Evolutionary conservation across 192 early-diverging fungal genomes (phyloP).

Genomic region (Entrophospora sp.): DNA sequence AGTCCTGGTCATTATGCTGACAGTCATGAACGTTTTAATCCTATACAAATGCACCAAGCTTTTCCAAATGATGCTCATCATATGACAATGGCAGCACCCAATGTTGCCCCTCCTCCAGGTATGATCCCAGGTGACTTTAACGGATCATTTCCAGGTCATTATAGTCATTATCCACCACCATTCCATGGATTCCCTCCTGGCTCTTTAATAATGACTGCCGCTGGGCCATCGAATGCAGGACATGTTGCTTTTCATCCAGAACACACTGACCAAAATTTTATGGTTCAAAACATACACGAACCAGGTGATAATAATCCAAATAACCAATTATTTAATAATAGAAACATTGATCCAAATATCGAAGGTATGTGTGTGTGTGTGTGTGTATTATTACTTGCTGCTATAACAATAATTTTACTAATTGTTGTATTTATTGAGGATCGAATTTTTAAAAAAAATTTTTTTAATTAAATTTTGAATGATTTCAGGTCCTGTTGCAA

Average conservation of each 20-base stretch:
- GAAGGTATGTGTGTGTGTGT: no score
- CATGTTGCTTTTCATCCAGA: neutral
- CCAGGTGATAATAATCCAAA: slow-evolving; percentile 30
- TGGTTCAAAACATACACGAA: slow-evolving; percentile 33
- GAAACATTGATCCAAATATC: slow-evolving; percentile 9
- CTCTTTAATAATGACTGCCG: neutral
- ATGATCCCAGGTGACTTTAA: slow-evolving; percentile 17
- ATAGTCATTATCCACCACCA: slow-evolving; percentile 14
- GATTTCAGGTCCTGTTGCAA: neutral
- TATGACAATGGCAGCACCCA: neutral
- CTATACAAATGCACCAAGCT: slow-evolving; percentile 17
- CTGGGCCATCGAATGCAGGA: neutral
- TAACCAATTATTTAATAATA: slow-evolving; percentile 24
- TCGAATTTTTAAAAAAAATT: no score
- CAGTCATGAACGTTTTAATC: slow-evolving; percentile 33
- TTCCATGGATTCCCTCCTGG: neutral
- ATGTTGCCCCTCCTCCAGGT: neutral
- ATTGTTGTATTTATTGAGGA: no score
- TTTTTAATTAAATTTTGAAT: slow-evolving; percentile 21
- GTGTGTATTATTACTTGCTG: no score
- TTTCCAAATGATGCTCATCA: slow-evolving; percentile 15
- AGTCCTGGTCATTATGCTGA: slow-evolving; percentile 91
- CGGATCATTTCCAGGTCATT: slow-evolving; percentile 5
- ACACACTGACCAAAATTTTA: slow-evolving; percentile 27
- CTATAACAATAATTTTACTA: no score